phyloP scores from a whole-genome alignment of 331 rosid genomes.

The Cydonia oblonga region DNA sequence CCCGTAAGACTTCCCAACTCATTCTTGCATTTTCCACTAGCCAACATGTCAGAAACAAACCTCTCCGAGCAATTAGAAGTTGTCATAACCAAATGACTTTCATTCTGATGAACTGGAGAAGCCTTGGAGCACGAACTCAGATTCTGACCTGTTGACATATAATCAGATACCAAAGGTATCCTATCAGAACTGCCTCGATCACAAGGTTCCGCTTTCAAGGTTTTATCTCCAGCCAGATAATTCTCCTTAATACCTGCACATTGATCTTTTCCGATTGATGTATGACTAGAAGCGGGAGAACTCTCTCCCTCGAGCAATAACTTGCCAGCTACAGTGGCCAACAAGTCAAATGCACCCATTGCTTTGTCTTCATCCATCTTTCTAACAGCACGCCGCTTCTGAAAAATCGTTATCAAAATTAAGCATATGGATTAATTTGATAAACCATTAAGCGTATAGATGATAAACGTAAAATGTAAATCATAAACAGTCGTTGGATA shows the following conservation, averaged over 20 bases:
- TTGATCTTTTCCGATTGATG: conserved; percentile 21
- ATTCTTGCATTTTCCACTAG: conserved; percentile 23
- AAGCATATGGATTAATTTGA: background rate
- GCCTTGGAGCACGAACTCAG: conserved; percentile 29
- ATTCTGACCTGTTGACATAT: conserved; percentile 15
- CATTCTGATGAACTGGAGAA: conserved; percentile 24
- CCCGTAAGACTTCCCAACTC: conserved; percentile 35
- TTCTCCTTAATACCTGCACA: background rate
- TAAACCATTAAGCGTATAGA: background rate
- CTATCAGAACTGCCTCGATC: conserved; percentile 19
- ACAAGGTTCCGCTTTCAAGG: conserved; percentile 26
- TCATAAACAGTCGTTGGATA: conserved; percentile 3
- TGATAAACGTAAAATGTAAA: background rate
- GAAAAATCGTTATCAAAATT: conserved; percentile 16
- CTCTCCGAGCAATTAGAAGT: conserved; percentile 39
- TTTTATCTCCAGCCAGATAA: conserved; percentile 8
- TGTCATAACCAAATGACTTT: conserved; percentile 33
- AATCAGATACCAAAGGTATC: conserved; percentile 23
- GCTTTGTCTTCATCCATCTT: conserved; percentile 39
- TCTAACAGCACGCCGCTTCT: conserved; percentile 40
- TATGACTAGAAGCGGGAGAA: conserved; percentile 28
- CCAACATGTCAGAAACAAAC: conserved; percentile 25
- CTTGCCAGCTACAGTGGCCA: conserved; percentile 79
- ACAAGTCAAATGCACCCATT: conserved; percentile 74
- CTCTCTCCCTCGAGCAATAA: conserved; percentile 51